Conservation (phyloP, 345 rosid species). For the Dimocarpus longan region DNA sequence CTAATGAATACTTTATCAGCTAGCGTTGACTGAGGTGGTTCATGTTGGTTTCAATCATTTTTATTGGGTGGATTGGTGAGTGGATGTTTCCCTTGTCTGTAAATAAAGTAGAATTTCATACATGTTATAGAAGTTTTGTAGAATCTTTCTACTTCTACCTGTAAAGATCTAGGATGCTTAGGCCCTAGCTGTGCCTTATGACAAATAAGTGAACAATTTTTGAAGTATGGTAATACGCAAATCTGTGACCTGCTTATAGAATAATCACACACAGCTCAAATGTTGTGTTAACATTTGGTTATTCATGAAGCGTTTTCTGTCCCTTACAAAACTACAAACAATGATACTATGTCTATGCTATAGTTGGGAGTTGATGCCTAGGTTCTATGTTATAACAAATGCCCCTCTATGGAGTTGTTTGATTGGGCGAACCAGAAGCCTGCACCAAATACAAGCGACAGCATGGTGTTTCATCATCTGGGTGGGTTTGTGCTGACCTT, state of each 20-base stretch:
- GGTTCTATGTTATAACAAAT: conserved; percentile 26
- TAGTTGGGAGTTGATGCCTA: conserved; percentile 22
- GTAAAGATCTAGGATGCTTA: neutral
- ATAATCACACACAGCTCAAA: conserved; percentile 15
- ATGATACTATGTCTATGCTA: conserved; percentile 28
- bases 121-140: neutral
- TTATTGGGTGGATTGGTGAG: neutral
- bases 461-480: conserved; percentile 93
- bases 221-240: conserved; percentile 11
- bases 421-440: conserved; percentile 78
- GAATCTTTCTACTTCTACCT: neutral
- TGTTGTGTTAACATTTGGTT: conserved; percentile 16
- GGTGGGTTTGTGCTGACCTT: conserved; percentile 68
- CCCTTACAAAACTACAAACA: conserved; percentile 21
- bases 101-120: neutral
- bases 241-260: conserved; percentile 17
- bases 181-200: neutral
- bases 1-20: neutral
- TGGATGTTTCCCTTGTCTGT: neutral
- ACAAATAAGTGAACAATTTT: neutral
- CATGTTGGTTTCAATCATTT: neutral
- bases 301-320: conserved; percentile 31
- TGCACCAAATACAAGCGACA: conserved; percentile 88
- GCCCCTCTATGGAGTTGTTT: conserved; percentile 35
- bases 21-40: neutral